Conservation (phyloP, 257 asterid species). For the Orobanche coerulescens region DNA sequence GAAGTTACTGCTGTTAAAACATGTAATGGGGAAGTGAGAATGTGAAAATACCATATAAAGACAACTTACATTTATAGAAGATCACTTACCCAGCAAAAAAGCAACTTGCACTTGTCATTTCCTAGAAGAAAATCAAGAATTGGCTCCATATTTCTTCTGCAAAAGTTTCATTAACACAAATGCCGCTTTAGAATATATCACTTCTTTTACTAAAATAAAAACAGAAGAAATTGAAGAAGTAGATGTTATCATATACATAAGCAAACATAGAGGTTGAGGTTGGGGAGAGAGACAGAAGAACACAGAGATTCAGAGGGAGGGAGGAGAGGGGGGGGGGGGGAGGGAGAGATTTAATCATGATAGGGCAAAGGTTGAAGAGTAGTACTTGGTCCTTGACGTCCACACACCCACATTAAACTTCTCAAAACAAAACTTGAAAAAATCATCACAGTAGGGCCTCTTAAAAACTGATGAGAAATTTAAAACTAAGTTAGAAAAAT, state of each 20-base stretch:
- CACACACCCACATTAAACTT: constrained; percentile 71
- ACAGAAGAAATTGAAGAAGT: not conserved
- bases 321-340: not conserved
- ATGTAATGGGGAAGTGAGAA: not conserved
- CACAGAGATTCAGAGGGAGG: too few relatives aligned
- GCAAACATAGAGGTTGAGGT: not conserved
- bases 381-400: constrained; percentile 79
- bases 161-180: constrained; percentile 25
- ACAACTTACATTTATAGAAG: not conserved
- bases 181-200: constrained; percentile 7
- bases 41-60: not conserved
- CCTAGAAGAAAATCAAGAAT: constrained; percentile 65
- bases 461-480: constrained; percentile 52
- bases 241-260: not conserved
- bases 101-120: constrained; percentile 43
- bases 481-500: constrained; percentile 26
- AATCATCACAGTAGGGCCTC: constrained; percentile 80
- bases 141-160: constrained; percentile 68
- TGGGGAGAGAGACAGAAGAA: too few relatives aligned
- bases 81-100: constrained; percentile 70
- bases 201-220: too few relatives aligned
- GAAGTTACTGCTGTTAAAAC: not conserved
- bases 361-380: constrained; percentile 33
- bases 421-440: constrained; percentile 74
- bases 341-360: constrained; percentile 18